phyloP scores from a whole-genome alignment of 2,329 filamentous ascomycete species.

The Ophiosphaerella narmari region DNA sequence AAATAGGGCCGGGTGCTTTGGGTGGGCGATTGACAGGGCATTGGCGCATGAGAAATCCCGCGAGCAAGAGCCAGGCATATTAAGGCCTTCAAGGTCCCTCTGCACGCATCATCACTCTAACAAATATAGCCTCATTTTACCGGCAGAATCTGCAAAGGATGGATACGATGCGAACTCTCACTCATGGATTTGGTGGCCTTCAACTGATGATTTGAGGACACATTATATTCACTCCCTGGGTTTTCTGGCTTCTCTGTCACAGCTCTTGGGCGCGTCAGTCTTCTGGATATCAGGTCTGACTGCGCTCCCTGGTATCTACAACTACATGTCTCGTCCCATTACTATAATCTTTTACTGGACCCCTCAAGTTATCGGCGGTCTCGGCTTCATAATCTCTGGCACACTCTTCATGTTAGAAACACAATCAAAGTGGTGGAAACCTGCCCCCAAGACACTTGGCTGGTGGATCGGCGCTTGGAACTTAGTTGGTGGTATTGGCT shows the following conservation, averaged over 20 bases:
- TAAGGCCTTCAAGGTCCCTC: constrained; percentile 17
- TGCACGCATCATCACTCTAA: constrained; percentile 47
- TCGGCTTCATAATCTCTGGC: constrained; percentile 64
- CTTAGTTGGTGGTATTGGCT: constrained; percentile 65
- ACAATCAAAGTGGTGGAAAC: constrained; percentile 66
- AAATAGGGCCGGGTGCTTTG: constrained; percentile 67
- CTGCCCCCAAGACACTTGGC: constrained; percentile 61
- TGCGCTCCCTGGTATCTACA: constrained; percentile 60
- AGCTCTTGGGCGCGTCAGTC: constrained; percentile 63
- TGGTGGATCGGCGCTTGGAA: constrained; percentile 74
- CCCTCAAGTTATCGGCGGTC: constrained; percentile 65
- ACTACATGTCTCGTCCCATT: constrained; percentile 54
- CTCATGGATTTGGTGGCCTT: constrained; percentile 65
- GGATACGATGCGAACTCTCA: not conserved
- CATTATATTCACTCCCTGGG: constrained; percentile 67
- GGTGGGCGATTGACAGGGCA: constrained; percentile 66
- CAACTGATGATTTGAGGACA: constrained; percentile 58
- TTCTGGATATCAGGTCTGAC: constrained; percentile 69
- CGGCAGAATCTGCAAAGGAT: not conserved
- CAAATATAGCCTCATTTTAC: constrained; percentile 36
- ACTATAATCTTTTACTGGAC: constrained; percentile 65
- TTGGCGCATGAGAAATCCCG: constrained; percentile 35
- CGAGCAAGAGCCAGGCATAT: constrained; percentile 14
- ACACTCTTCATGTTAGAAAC: constrained; percentile 69
- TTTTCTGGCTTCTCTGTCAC: constrained; percentile 63